Evolutionary conservation across 2,329 filamentous ascomycete genomes (phyloP).

Genomic region (Phoma herbarum): DNA sequence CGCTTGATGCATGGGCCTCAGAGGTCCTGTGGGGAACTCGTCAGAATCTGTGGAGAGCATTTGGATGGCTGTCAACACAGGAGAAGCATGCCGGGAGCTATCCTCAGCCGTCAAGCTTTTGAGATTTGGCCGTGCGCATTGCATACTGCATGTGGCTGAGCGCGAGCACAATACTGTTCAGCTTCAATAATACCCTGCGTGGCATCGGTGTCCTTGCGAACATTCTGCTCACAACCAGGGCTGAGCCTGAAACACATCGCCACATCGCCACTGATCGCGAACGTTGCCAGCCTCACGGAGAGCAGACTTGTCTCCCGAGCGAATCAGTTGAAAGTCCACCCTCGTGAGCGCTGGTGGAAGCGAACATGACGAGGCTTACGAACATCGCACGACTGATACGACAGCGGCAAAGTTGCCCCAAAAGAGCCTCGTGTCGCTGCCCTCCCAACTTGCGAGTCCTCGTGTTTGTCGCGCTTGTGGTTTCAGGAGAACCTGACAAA

Average conservation of each 20-base stretch:
- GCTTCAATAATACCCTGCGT: not conserved
- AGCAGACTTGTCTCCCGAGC: not conserved
- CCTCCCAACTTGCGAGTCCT: slow-evolving; percentile 2
- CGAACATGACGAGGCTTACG: not conserved
- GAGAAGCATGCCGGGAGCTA: not conserved
- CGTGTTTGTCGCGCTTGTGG: slow-evolving; percentile 16
- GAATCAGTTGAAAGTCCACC: too few species aligned
- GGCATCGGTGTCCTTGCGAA: not conserved
- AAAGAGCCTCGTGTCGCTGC: not conserved
- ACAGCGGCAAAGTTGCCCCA: slow-evolving; percentile 9
- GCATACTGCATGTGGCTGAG: not conserved
- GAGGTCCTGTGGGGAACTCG: not conserved
- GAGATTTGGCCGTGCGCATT: not conserved
- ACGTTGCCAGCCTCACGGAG: not conserved
- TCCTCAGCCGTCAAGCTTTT: not conserved
- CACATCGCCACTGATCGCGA: slow-evolving; percentile 3
- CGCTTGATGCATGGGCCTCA: not conserved
- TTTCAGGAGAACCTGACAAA: slow-evolving; percentile 14
- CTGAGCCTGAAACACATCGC: not conserved
- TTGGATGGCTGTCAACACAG: not conserved
- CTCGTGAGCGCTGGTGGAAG: not conserved
- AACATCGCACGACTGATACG: not conserved
- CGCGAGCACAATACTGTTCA: not conserved
- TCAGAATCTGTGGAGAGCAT: not conserved
- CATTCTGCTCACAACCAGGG: not conserved